phyloP scores from a whole-genome alignment of 2,329 filamentous ascomycete genomes.

The Ophiostoma tasmaniense region DNA sequence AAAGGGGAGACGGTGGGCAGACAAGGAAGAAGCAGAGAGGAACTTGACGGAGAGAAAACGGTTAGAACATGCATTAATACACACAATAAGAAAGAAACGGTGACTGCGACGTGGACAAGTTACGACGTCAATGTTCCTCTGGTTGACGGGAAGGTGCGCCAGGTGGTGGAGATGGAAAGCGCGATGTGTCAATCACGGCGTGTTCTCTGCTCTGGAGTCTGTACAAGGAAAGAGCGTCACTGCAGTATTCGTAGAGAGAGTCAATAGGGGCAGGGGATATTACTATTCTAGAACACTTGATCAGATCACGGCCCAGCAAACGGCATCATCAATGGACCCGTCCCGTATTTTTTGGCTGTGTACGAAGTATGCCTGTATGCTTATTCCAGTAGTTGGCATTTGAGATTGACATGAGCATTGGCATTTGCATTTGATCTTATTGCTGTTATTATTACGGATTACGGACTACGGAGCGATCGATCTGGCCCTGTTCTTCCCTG shows the following conservation, averaged over 20 bases:
- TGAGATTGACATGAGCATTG: background rate
- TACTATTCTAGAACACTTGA: background rate
- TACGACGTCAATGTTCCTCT: background rate
- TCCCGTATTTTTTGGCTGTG: conserved; percentile 4
- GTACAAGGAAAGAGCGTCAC: background rate
- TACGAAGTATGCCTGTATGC: background rate
- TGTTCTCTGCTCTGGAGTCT: background rate
- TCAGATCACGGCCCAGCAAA: background rate
- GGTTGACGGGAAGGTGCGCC: background rate
- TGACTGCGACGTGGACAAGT: background rate
- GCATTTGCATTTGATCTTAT: too few species aligned
- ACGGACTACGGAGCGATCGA: conserved; percentile 12
- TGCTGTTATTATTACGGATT: too few species aligned
- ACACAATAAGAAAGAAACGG: background rate
- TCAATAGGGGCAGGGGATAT: background rate
- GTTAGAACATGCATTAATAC: background rate
- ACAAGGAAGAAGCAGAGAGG: background rate
- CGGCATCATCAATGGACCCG: background rate
- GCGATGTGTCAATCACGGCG: background rate
- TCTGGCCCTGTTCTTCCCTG: conserved; percentile 18
- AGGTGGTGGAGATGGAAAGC: background rate
- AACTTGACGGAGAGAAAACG: background rate
- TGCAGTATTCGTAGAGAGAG: too few species aligned
- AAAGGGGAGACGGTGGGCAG: conserved; percentile 7
- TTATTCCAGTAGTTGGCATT: background rate